These are phyloP conservation scores for Paramecium sonneborni DNA, from an alignment of 73 alveolate genomes.

Conservation along the genomic window DNA sequence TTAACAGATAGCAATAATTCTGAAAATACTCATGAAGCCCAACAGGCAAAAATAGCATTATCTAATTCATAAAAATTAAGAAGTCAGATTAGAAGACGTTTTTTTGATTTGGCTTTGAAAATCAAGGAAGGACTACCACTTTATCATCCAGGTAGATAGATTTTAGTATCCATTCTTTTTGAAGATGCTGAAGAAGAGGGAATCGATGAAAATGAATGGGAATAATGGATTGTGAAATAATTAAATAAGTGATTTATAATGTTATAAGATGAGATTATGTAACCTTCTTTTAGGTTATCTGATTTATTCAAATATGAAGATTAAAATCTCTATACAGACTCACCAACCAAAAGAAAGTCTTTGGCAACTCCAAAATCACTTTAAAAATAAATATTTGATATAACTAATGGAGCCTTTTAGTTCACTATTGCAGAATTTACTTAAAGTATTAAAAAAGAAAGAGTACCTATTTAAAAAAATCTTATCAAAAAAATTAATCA, in stretches of 20 bases:
- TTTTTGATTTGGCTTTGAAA: slow-evolving; percentile 2
- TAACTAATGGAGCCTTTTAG: neutral
- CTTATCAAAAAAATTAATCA: neutral
- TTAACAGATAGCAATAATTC: neutral
- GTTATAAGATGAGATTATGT: neutral
- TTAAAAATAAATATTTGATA: neutral
- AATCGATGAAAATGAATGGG: slow-evolving; percentile 42
- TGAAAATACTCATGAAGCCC: neutral
- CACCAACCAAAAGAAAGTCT: neutral
- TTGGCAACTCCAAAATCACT: neutral
- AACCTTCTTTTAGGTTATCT: neutral
- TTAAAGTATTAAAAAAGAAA: neutral
- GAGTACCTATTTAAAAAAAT: slow-evolving; percentile 33
- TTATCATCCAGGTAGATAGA: slow-evolving; percentile 31
- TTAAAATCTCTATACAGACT: neutral
- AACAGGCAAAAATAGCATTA: slow-evolving; percentile 32
- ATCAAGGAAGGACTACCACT: neutral
- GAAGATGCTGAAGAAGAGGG: slow-evolving; percentile 64
- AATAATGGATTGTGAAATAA: slow-evolving; percentile 25
- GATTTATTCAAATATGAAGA: neutral
- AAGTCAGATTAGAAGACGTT: slow-evolving; percentile 29
- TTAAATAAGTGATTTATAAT: slow-evolving; percentile 8
- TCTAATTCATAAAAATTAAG: slow-evolving; percentile 40
- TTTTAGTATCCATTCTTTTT: slow-evolving; percentile 13
- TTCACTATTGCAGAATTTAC: neutral